Conservation (phyloP, 2,329 filamentous ascomycete genomes). For the Epichloe scottii region DNA sequence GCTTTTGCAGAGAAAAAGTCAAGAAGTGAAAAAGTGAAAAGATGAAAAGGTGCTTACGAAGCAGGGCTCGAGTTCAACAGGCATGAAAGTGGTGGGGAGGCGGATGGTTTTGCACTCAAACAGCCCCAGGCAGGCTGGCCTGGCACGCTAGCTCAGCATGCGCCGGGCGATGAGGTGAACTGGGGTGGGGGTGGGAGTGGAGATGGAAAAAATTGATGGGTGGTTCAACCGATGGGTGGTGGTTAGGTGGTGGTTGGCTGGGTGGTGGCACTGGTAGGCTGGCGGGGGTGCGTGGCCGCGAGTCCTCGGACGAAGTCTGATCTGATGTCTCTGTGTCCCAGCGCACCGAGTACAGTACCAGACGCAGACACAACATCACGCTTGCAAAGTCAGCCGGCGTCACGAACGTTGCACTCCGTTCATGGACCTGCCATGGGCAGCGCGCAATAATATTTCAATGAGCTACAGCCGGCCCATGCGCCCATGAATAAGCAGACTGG, state of each 20-base stretch:
- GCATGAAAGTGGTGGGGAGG: constrained; percentile 4
- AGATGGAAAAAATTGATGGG: neutral
- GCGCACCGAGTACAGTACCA: neutral
- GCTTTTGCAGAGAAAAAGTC: neutral
- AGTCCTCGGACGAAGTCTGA: no score
- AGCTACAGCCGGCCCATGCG: no score
- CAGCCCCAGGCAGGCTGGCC: neutral
- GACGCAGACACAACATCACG: neutral
- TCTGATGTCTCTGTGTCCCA: neutral
- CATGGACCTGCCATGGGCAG: neutral
- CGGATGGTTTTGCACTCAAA: constrained; percentile 6
- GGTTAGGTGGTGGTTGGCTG: no score
- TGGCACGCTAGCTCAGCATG: neutral
- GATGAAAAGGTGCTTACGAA: neutral
- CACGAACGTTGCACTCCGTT: neutral
- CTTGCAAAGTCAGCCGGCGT: neutral
- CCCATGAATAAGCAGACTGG: no score
- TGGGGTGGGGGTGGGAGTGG: neutral
- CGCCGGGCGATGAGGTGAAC: neutral
- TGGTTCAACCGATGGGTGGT: no score
- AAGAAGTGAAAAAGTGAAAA: no score
- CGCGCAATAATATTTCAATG: neutral
- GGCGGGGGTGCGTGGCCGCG: no score
- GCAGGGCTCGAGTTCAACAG: neutral
- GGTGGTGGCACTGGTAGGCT: neutral